Evolutionary conservation across 805 yeast genomes (phyloP).

Genomic region (Phaffomyces thermotolerans): DNA sequence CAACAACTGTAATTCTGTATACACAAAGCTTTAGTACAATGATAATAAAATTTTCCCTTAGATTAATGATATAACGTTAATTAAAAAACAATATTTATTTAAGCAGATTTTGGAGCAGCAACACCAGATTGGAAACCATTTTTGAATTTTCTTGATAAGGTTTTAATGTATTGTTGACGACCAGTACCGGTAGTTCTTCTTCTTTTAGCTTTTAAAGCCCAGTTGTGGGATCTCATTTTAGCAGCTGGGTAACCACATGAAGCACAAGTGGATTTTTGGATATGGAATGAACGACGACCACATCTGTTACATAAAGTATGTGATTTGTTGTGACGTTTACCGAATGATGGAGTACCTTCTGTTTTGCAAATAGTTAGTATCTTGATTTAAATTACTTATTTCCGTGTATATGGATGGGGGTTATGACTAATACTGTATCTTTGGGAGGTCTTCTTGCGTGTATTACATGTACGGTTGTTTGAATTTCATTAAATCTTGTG

Average conservation of each 20-base stretch:
- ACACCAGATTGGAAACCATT: constrained; percentile 95
- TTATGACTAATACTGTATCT: no score
- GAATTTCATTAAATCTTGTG: no score
- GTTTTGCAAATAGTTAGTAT: constrained; percentile 29
- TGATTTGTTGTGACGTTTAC: constrained; percentile 99
- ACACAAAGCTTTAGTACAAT: no score
- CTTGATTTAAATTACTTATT: neutral
- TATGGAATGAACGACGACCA: constrained; percentile 98
- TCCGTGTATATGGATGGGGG: neutral
- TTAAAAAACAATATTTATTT: constrained; percentile 2
- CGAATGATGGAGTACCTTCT: constrained; percentile 99
- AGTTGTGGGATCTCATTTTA: constrained; percentile 97
- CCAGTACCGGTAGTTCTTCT: constrained; percentile 99
- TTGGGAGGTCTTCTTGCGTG: no score
- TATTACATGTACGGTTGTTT: no score
- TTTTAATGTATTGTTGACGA: constrained; percentile 97
- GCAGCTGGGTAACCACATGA: constrained; percentile 99
- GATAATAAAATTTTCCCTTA: neutral
- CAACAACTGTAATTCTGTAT: neutral
- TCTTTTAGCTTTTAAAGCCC: constrained; percentile 99
- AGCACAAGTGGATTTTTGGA: constrained; percentile 98
- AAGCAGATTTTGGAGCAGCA: constrained; percentile 57
- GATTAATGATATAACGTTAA: constrained; percentile 9
- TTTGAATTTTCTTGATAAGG: constrained; percentile 96
- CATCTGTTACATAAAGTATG: constrained; percentile 99